Percentiles rank a stretch among this genome's conserved stretches.
phyloP scores from a whole-genome alignment of 179 eudicot genomes.

The Corrigiola litoralis region DNA sequence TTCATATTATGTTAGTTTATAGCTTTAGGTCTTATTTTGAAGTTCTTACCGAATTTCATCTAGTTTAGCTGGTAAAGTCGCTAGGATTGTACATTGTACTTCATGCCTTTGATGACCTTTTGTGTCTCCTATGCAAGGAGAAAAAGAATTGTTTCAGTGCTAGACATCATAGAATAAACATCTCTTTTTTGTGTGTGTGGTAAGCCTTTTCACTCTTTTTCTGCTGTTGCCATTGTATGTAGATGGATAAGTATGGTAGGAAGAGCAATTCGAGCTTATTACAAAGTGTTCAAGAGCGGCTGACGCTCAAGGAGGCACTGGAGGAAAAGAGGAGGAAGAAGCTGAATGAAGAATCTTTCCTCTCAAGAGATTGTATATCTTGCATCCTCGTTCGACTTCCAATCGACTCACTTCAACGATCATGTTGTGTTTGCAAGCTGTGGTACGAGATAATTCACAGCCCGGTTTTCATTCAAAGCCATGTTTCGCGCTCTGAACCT shows the following conservation, averaged over 20 bases:
- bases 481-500: slow-evolving; percentile 30
- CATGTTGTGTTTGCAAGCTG: slow-evolving; percentile 39
- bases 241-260: slow-evolving; percentile 13
- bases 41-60: too few species aligned
- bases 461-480: slow-evolving; percentile 28
- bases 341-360: slow-evolving; percentile 6
- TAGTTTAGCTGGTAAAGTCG: too few species aligned
- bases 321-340: slow-evolving; percentile 26
- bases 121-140: too few species aligned
- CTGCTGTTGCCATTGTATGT: background rate
- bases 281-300: slow-evolving; percentile 30
- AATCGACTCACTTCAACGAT: slow-evolving; percentile 32
- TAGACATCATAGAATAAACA: too few species aligned
- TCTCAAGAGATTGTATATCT: slow-evolving; percentile 32
- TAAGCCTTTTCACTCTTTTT: background rate
- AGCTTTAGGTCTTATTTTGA: too few species aligned
- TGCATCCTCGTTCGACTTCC: slow-evolving; percentile 46
- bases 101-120: too few species aligned
- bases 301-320: slow-evolving; percentile 18
- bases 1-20: too few species aligned
- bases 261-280: slow-evolving; percentile 26
- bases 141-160: too few species aligned
- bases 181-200: background rate
- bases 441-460: slow-evolving; percentile 36
- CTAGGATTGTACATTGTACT: too few species aligned